Evolutionary conservation across 2,329 filamentous ascomycete genomes (phyloP), one percentile per base, ranked within the genome.

Genomic region (Exophiala calicioides): DNA sequence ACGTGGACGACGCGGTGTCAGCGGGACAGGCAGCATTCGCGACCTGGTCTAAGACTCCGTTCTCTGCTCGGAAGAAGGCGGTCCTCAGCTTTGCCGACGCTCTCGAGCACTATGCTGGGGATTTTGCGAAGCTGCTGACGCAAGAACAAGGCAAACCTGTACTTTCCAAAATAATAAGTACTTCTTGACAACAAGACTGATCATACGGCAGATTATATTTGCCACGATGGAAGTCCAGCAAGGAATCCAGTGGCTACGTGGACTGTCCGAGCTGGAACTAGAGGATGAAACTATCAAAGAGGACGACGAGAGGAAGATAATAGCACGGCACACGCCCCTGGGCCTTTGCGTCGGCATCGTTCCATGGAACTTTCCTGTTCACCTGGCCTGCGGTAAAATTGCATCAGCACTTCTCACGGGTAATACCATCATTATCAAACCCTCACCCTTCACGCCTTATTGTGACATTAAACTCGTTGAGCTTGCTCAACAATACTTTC

Each of bases 391-490:
- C 40, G 66, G 76, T 35, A 82, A 82, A 61, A 69, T 78, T 26
- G 67, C 65, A 4, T 67, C 73, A 0, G 69, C 75, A 0, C 61
- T 80, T 3, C 61, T 78, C 18, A 76, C 77, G 0, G 77, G 75
- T 18, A 78, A 78, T 58, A 65, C 68, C n/a, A 65, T 80, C 15
- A 79, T 81, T 54, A 70, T 81, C 51, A 79, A 79, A 58, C 77
- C 80, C 0, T 82, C 79, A 0, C 80, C 70, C 27, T 81, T 72
- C 65, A 81, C 75, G 23, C 79, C 73, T 4, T 60, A 59, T 39
- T 55, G 54, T 35, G 52, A 58, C 44, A 67, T 86, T 27, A 85
- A 85, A 63, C 59, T 82, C 10, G 76, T 72, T 9, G 81, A 85
- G 62, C 61, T 85, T 2, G 80, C 73, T 0, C 71, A 77, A 46